Base-by-base conservation (phyloP, 176 grass and related monocot genomes). In the Canna indica region DNA sequence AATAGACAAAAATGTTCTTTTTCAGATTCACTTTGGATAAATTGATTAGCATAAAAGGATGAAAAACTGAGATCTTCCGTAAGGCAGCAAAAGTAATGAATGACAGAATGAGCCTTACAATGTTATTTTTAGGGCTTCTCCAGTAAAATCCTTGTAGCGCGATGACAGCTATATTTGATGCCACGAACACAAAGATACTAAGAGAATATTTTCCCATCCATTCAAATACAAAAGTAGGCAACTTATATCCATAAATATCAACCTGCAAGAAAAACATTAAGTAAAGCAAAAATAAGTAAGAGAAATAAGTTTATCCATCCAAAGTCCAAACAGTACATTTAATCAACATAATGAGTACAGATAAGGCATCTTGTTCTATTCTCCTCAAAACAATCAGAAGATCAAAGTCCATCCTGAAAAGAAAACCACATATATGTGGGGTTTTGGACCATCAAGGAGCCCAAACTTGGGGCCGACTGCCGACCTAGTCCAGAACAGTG, bases 161-260 rank as follows among this genome's bases (percentile, higher is more conserved):
- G 27, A 69, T 47, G 25, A 69, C 26, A 59, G 25, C 36, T 39
- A 77, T 45, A 48, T 77, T 69, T 11, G 64, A 77, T 45, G 75
- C 63, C 32, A 77, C 48, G 27, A 77, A 36, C 68, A 77, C 20
- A 33, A 77, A 77, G 32, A 77, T 77, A 35, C 75, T 69, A 42
- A 77, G 75, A 77, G 75, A 77, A 69, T 77, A 65, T 36, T 26
- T 77, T 69, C 75, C 75, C 75, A 77, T 77, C 64, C 52, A 69
- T 26, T 77, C 34, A 15, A 77, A 69, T 48, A 69, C 50, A 57
- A 59, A 69, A 59, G 75, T 77, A 25, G 36, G 36, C 39, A 14
- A 28, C 25, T 33, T 73, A 22, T 73, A 73, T 59, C 24, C 71
- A 60, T 73, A 73, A 20, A 60, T 34, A 34, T 77, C 44, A 33